A percentile compares a stretch with the other conserved stretches of the same genome.
Conservation (phyloP, 345 rosid species). For the Gossypium rotundifolium region DNA sequence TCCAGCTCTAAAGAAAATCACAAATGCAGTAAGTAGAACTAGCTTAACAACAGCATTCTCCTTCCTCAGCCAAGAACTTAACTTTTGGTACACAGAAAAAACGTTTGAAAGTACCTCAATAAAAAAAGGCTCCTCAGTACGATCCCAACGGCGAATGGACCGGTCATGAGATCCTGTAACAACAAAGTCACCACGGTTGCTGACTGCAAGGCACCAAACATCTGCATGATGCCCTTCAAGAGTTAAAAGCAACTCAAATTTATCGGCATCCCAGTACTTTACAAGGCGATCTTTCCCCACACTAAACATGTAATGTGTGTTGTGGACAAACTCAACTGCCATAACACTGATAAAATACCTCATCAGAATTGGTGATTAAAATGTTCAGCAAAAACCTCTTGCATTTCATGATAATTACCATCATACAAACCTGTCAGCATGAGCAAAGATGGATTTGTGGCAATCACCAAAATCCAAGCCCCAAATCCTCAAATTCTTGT, state of each 20-base stretch:
- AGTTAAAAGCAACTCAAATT: constrained; percentile 86
- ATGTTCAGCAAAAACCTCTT: not conserved
- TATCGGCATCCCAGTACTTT: constrained; percentile 98
- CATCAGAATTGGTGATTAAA: constrained; percentile 21
- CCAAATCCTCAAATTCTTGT: constrained; percentile 94
- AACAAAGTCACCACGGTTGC: constrained; percentile 84
- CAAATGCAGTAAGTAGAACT: not conserved
- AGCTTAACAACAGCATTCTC: not conserved
- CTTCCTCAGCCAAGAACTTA: not conserved
- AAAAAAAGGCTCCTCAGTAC: constrained; percentile 93
- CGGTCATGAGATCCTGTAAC: constrained; percentile 98
- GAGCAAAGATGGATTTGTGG: constrained; percentile 95
- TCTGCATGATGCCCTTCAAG: constrained; percentile 94
- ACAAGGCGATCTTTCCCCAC: constrained; percentile 87
- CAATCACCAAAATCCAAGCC: constrained; percentile 98
- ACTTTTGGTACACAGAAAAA: not conserved
- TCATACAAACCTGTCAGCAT: constrained; percentile 62
- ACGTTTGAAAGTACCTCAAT: constrained; percentile 54
- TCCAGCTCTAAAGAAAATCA: not conserved
- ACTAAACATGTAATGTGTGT: constrained; percentile 88
- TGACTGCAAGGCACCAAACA: constrained; percentile 84
- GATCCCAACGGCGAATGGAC: constrained; percentile 98
- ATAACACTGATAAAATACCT: constrained; percentile 59
- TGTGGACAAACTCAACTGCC: constrained; percentile 87
- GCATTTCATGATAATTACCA: constrained; percentile 6